Base-by-base conservation (phyloP, 257 asterid genomes). In the Cynanchum wilfordii region DNA sequence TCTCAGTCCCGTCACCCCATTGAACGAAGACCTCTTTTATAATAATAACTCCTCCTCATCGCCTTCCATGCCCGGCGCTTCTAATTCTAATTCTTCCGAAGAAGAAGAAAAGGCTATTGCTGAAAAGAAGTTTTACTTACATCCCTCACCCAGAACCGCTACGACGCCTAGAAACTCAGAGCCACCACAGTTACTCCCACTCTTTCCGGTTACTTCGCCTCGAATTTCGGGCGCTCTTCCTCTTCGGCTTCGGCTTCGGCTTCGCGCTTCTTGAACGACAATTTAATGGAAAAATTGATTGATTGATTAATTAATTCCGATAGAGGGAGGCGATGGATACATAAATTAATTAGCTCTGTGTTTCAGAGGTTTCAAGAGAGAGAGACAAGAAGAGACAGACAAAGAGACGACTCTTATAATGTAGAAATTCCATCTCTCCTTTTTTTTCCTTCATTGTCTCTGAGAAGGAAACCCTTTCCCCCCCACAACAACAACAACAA, bases 101-200 rank as follows among this genome's bases (percentile, higher is more conserved):
- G 97, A 87, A 66, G 97, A 92, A 67, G 97, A 92, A 42, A 88
- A 72, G 55, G 97, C 97, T 19, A 92, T 92, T 9, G 93, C 96
- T 25, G 93, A 89, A 83, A 92, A 92, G 93, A 89, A 92, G 44
- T 92, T 92, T 50, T 92, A 89, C 80, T 75, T 92, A 62, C 97
- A 86, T 72, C 96, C 95, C 0, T 88, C 96, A 7, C 93, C 97
- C 27, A 76, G 88, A 76, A 77, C 85, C 42, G 36, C 73, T 33
- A 33, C 38, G 0, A 71, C 85, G 15, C 77, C 88, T 1, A 73
- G 82, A 54, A 81, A 79, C 45, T 82, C 77, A 15, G 82, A 81
- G 64, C 97, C 96, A 7, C 93, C 96, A 10, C 93, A 81, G 76
- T 84, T 92, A 11, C 47, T 89, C 81, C 82, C 96, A 1, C 86